A percentile compares a stretch with the other conserved stretches of the same genome.
Evolutionary conservation across 2,329 filamentous ascomycete genomes (phyloP).

Genomic region (Neopestalotiopsis sp.): DNA sequence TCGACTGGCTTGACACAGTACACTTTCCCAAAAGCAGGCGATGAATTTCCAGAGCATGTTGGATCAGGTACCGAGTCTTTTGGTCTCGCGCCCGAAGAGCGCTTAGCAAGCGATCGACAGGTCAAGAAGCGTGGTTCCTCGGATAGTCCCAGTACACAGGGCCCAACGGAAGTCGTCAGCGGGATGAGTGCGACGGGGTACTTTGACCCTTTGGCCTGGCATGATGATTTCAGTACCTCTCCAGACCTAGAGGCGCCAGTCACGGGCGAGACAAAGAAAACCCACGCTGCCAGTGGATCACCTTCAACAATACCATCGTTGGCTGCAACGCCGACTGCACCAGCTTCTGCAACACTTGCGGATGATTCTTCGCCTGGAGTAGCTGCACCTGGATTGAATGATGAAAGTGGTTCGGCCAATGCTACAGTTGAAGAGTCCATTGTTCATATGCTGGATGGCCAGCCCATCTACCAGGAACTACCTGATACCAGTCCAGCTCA

Average conservation of each 20-base stretch:
- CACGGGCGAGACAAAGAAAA: not conserved
- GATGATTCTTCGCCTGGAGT: not conserved
- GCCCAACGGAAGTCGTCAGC: constrained; percentile 31
- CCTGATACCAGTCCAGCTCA: constrained; percentile 19
- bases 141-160: constrained; percentile 19
- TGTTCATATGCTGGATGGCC: constrained; percentile 7
- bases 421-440: not conserved
- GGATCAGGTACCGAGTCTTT: constrained; percentile 41
- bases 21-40: constrained; percentile 61
- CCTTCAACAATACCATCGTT: constrained; percentile 5
- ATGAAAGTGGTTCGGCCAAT: not conserved
- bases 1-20: constrained; percentile 60
- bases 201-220: constrained; percentile 58
- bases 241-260: constrained; percentile 36
- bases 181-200: constrained; percentile 43
- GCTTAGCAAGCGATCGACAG: constrained; percentile 58
- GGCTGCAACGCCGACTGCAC: not conserved
- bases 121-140: constrained; percentile 42
- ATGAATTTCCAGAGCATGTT: constrained; percentile 62
- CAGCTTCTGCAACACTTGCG: not conserved
- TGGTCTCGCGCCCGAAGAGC: constrained; percentile 57
- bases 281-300: not conserved
- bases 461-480: constrained; percentile 26
- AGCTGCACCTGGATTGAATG: not conserved
- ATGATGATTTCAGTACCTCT: constrained; percentile 53